Conservation (phyloP, 176 grass and related monocot species). For the Avena sativa region DNA sequence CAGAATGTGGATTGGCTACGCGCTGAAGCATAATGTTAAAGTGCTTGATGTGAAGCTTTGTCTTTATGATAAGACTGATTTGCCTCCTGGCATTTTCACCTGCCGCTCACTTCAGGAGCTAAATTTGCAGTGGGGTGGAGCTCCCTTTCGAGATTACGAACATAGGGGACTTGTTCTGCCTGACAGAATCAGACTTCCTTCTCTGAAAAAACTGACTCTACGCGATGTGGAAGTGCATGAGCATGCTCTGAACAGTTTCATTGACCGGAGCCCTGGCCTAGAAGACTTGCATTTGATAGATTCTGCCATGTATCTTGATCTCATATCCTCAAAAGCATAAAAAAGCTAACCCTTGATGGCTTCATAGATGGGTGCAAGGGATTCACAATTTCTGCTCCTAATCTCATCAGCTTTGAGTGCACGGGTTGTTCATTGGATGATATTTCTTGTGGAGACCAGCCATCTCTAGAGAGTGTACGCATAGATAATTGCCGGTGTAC, state of each 20-base stretch:
- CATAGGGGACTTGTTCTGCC: constrained; percentile 24
- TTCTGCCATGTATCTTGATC: constrained; percentile 14
- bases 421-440: neutral
- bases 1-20: constrained; percentile 46
- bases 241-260: constrained; percentile 1
- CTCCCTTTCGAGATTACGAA: constrained; percentile 10
- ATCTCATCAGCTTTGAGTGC: constrained; percentile 41
- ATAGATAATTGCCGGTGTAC: constrained; percentile 14
- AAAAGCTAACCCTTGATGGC: constrained; percentile 38
- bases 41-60: constrained; percentile 32
- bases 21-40: constrained; percentile 43
- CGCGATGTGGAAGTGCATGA: constrained; percentile 4
- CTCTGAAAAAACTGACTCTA: constrained; percentile 37
- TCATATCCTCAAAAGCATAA: constrained; percentile 30
- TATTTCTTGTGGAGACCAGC: constrained; percentile 25
- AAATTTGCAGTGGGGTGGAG: constrained; percentile 32
- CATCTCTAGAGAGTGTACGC: constrained; percentile 39
- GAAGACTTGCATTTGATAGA: constrained; percentile 40
- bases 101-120: constrained; percentile 42
- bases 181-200: constrained; percentile 37
- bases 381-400: constrained; percentile 33
- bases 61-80: neutral
- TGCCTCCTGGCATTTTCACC: constrained; percentile 46
- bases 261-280: constrained; percentile 32
- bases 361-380: neutral